phyloP scores from a whole-genome alignment of 495 filamentous ascomycete genomes.

The Aspergillus hancockii region DNA sequence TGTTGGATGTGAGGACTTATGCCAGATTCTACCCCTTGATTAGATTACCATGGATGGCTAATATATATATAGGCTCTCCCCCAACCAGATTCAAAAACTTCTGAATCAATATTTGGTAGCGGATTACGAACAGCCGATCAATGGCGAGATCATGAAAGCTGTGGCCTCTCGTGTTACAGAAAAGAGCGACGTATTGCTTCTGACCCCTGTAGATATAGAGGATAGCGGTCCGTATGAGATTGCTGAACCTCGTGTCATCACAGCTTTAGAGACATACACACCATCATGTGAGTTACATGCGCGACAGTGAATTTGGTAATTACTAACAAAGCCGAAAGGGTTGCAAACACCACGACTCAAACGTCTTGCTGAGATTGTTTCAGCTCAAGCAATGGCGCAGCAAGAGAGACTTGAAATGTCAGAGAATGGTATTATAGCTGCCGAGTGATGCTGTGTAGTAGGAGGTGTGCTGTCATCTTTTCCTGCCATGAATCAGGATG shows the following conservation, averaged over 20 bases:
- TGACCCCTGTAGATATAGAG: conserved; percentile 97
- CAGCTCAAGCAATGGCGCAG: conserved; percentile 89
- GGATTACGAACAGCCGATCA: conserved; percentile 99
- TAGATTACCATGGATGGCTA: conserved; percentile 8
- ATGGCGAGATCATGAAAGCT: conserved; percentile 99
- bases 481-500: conserved; percentile 36
- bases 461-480: conserved; percentile 24
- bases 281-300: conserved; percentile 73
- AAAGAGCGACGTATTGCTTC: conserved; percentile 93
- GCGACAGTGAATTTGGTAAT: neutral
- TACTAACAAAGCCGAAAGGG: conserved; percentile 51
- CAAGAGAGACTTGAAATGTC: conserved; percentile 78
- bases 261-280: conserved; percentile 95
- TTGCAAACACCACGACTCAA: conserved; percentile 94
- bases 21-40: neutral
- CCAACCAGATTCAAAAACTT: conserved; percentile 98
- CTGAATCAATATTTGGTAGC: conserved; percentile 98
- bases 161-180: conserved; percentile 96
- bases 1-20: conserved; percentile 87
- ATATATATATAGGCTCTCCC: conserved; percentile 69
- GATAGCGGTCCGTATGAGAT: conserved; percentile 99
- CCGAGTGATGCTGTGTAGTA: conserved; percentile 39
- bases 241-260: conserved; percentile 93
- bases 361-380: conserved; percentile 95
- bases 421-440: conserved; percentile 33